Conservation (phyloP, 2,329 filamentous ascomycete genomes). For the Claviceps arundinis region DNA sequence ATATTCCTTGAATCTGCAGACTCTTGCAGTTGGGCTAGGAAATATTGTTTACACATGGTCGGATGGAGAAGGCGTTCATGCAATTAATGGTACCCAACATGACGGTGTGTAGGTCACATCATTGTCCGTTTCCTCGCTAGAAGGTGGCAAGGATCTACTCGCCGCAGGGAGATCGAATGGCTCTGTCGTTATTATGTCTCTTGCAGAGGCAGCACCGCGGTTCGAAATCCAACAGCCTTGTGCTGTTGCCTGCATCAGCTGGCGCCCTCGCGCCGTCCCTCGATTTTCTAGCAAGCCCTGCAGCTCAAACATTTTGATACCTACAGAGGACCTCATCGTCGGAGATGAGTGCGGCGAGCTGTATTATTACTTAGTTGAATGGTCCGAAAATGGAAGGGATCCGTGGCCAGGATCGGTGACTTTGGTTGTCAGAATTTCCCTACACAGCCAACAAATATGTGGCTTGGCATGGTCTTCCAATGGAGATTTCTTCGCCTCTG, state of each 20-base stretch:
- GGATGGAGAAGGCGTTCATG: slow-evolving; percentile 52
- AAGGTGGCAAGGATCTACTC: slow-evolving; percentile 66
- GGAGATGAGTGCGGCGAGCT: slow-evolving; percentile 73
- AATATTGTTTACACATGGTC: slow-evolving; percentile 81
- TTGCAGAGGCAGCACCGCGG: slow-evolving; percentile 54
- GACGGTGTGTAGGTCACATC: slow-evolving; percentile 54
- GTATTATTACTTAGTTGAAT: slow-evolving; percentile 84
- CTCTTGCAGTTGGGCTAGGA: slow-evolving; percentile 72
- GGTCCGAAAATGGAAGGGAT: slow-evolving; percentile 55
- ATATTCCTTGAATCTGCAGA: slow-evolving; percentile 62
- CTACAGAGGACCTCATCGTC: slow-evolving; percentile 73
- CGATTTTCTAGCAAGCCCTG: slow-evolving; percentile 38
- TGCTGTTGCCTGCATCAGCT: slow-evolving; percentile 68
- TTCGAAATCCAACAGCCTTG: slow-evolving; percentile 62
- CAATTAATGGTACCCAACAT: slow-evolving; percentile 21
- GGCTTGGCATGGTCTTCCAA: slow-evolving; percentile 78
- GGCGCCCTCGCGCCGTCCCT: slow-evolving; percentile 50
- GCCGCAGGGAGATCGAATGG: slow-evolving; percentile 74
- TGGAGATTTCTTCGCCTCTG: slow-evolving; percentile 67
- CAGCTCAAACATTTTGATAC: slow-evolving; percentile 35
- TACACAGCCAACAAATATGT: slow-evolving; percentile 83
- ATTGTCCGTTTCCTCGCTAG: slow-evolving; percentile 73
- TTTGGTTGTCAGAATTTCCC: slow-evolving; percentile 60
- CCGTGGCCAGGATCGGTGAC: slow-evolving; percentile 69
- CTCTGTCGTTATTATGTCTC: slow-evolving; percentile 63